Evolutionary conservation across 2,329 filamentous ascomycete genomes (phyloP).

Genomic region (Scleromitrula shiraiana): DNA sequence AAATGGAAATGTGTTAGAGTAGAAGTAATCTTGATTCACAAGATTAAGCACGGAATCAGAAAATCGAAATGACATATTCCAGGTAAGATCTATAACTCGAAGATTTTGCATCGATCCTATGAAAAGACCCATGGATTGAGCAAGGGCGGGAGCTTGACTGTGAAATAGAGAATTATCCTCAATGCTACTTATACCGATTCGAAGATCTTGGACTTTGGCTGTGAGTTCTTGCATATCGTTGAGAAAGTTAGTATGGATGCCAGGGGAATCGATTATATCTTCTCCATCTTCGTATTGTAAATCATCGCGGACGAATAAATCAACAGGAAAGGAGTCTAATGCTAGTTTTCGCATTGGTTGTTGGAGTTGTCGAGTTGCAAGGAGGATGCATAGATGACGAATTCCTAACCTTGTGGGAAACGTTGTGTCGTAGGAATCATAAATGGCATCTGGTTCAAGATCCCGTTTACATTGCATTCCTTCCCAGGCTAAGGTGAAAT

Average conservation of each 20-base stretch:
- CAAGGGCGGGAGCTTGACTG: neutral
- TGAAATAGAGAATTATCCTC: neutral
- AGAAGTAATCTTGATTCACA: neutral
- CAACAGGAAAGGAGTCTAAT: neutral
- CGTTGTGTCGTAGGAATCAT: constrained; percentile 4
- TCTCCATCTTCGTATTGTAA: neutral
- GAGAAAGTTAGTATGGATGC: constrained; percentile 1
- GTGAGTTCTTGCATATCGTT: constrained; percentile 2
- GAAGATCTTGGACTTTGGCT: neutral
- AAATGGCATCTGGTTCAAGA: neutral
- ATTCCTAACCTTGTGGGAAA: constrained; percentile 3
- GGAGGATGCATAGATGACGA: constrained; percentile 1
- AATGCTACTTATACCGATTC: constrained; percentile 1
- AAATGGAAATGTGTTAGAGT: neutral
- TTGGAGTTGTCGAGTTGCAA: neutral
- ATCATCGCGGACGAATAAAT: neutral
- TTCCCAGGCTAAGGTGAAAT: constrained; percentile 2
- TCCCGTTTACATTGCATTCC: neutral
- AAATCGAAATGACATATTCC: constrained; percentile 4
- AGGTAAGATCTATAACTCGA: neutral
- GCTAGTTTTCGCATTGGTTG: neutral
- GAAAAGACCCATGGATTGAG: constrained; percentile 1
- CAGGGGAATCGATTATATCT: neutral
- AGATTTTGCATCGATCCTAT: constrained; percentile 2
- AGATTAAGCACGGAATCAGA: neutral